phyloP scores from a whole-genome alignment of 352 stramenopile genomes.

The Phytophthora lateralis region DNA sequence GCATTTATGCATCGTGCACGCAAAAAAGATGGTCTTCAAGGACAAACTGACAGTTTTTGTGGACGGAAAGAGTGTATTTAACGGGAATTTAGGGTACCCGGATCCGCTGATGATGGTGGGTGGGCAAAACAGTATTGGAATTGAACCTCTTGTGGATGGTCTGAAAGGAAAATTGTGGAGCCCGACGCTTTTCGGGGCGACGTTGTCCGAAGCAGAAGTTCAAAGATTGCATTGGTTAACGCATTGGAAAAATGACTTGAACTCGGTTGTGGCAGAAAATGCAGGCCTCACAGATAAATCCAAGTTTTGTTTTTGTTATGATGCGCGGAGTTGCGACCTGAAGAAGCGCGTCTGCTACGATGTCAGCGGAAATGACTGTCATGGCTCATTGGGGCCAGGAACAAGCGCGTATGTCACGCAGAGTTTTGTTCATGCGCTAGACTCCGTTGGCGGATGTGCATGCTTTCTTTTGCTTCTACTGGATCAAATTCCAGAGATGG shows the following conservation, averaged over 20 bases:
- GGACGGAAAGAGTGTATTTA: slow-evolving; percentile 64
- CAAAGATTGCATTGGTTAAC: slow-evolving; percentile 76
- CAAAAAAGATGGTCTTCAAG: slow-evolving; percentile 91
- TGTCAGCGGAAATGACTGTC: slow-evolving; percentile 74
- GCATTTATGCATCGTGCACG: slow-evolving; percentile 80
- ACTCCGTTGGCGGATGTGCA: slow-evolving; percentile 67
- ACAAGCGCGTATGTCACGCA: slow-evolving; percentile 71
- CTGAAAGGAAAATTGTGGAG: slow-evolving; percentile 79
- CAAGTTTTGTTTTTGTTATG: slow-evolving; percentile 82
- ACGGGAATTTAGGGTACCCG: slow-evolving; percentile 72
- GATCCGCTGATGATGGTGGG: slow-evolving; percentile 71
- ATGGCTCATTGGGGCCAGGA: slow-evolving; percentile 72
- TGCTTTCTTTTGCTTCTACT: slow-evolving; percentile 77
- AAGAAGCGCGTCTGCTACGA: slow-evolving; percentile 67
- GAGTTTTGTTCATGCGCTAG: slow-evolving; percentile 65
- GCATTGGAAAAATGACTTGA: slow-evolving; percentile 76
- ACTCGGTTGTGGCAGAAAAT: slow-evolving; percentile 68
- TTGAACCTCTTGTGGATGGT: slow-evolving; percentile 48
- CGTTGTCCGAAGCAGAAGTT: slow-evolving; percentile 67
- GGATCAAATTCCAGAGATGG: slow-evolving; percentile 80
- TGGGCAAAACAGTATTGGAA: slow-evolving; percentile 75
- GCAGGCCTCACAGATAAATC: slow-evolving; percentile 68
- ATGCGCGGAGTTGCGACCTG: slow-evolving; percentile 70
- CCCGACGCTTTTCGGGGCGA: slow-evolving; percentile 74
- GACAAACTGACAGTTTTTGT: slow-evolving; percentile 81